phyloP scores from a whole-genome alignment of 345 rosid species.

The Dimocarpus longan region DNA sequence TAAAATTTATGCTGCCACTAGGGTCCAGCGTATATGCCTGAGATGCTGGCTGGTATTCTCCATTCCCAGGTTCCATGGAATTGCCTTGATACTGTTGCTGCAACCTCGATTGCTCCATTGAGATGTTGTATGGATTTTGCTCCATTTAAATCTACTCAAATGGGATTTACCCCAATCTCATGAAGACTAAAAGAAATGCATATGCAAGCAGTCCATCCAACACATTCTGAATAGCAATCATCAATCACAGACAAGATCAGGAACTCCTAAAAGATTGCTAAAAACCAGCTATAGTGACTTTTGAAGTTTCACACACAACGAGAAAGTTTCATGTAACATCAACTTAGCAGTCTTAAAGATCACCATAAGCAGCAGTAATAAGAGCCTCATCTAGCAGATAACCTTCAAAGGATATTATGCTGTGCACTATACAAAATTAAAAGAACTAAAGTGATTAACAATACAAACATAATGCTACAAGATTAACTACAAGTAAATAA shows the following conservation, averaged over 20 bases:
- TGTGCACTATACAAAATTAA: background rate
- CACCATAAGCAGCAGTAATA: background rate
- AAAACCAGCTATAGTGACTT: background rate
- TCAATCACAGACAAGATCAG: conserved; percentile 6
- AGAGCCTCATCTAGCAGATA: background rate
- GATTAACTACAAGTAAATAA: background rate
- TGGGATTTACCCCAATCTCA: background rate
- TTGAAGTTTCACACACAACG: conserved; percentile 8
- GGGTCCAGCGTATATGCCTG: conserved; percentile 48
- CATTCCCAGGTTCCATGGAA: conserved; percentile 51
- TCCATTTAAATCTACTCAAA: conserved; percentile 23
- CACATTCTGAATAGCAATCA: conserved; percentile 13
- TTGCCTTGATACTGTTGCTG: conserved; percentile 38
- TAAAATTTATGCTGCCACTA: conserved; percentile 39
- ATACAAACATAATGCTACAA: background rate
- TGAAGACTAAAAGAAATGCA: background rate
- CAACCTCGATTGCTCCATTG: conserved; percentile 52
- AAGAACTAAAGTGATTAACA: conserved; percentile 1
- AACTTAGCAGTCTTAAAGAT: background rate
- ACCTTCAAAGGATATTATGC: background rate
- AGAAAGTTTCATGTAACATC: background rate
- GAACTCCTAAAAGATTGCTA: background rate
- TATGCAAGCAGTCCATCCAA: conserved; percentile 19
- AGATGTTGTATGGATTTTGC: conserved; percentile 22
- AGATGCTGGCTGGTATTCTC: conserved; percentile 42